These are phyloP conservation scores for Daldinia eschscholtzii DNA, from an alignment of 2,329 filamentous ascomycete species.

Conservation along the genomic window DNA sequence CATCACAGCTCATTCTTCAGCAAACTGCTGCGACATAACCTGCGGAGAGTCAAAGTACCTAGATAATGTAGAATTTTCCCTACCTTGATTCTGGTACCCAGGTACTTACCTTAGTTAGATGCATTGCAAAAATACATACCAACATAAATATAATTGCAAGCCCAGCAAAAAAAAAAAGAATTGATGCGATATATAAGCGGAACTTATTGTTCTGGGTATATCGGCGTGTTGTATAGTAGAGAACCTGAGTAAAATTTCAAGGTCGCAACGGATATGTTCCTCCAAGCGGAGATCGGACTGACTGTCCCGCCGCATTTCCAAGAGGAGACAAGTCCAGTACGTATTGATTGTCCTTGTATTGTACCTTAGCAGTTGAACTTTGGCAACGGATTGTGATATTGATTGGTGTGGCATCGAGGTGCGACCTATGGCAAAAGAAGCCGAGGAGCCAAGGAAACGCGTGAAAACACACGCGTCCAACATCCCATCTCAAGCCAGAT, in stretches of 20 bases:
- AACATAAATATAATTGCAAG: neutral
- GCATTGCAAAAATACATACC: neutral
- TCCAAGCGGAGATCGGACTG: slow-evolving; percentile 38
- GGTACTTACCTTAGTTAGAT: slow-evolving; percentile 7
- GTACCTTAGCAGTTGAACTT: slow-evolving; percentile 19
- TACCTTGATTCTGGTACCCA: slow-evolving; percentile 6
- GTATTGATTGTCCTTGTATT: slow-evolving; percentile 5
- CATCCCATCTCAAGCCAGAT: slow-evolving; percentile 20
- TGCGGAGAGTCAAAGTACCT: slow-evolving; percentile 18
- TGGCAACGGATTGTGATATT: slow-evolving; percentile 37
- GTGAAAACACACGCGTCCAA: slow-evolving; percentile 32
- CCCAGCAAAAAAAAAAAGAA: neutral
- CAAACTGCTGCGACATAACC: slow-evolving; percentile 22
- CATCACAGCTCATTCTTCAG: slow-evolving; percentile 12
- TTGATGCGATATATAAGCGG: slow-evolving; percentile 20
- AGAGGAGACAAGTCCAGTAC: slow-evolving; percentile 27
- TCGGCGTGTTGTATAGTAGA: slow-evolving; percentile 7
- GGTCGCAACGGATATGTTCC: slow-evolving; percentile 26
- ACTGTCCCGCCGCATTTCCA: slow-evolving; percentile 37
- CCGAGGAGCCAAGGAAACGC: slow-evolving; percentile 34
- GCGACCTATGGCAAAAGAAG: slow-evolving; percentile 23
- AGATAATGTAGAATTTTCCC: slow-evolving; percentile 16
- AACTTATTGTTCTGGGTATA: slow-evolving; percentile 15
- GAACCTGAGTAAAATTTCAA: slow-evolving; percentile 17
- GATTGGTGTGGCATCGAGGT: slow-evolving; percentile 30